These are phyloP conservation scores for Nitzschia sp. DNA, from an alignment of 108 stramenopile species.

Conservation along the genomic window DNA sequence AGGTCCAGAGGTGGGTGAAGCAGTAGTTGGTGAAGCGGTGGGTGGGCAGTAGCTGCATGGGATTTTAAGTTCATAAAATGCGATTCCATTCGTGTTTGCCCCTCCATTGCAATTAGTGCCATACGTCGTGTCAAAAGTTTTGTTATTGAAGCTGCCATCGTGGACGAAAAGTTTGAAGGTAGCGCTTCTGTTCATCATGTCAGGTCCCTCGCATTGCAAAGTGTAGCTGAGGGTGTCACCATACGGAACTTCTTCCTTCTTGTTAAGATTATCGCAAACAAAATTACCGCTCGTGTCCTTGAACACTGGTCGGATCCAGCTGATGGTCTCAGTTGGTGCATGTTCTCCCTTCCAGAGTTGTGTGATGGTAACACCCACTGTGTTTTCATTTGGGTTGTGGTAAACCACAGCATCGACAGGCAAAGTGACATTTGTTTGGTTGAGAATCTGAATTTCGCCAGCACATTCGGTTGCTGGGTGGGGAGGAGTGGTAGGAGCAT, in stretches of 20 bases:
- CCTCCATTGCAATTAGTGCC: not conserved
- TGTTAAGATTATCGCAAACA: not conserved
- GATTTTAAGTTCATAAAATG: not conserved
- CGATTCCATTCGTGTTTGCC: not conserved
- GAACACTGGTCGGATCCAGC: not conserved
- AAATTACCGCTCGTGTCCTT: not conserved
- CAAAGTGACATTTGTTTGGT: not conserved
- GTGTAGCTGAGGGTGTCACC: not conserved
- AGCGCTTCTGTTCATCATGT: not conserved
- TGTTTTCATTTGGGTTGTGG: not conserved
- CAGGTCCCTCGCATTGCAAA: not conserved
- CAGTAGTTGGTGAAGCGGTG: not conserved
- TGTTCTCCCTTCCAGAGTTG: not conserved
- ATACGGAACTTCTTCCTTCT: not conserved
- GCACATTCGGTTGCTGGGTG: not conserved
- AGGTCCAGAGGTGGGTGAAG: not conserved
- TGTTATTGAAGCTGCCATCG: not conserved
- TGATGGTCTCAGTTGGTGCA: not conserved
- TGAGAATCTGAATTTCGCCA: not conserved
- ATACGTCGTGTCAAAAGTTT: not conserved
- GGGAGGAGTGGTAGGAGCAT: not conserved
- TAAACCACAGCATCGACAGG: not conserved
- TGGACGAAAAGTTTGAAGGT: not conserved
- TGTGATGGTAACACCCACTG: not conserved
- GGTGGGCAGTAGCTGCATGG: not conserved